Evolutionary conservation across 2,329 filamentous ascomycete species (phyloP), one percentile per base, ranked within the genome.

Genomic region (Sclerotinia sclerotiorum): DNA sequence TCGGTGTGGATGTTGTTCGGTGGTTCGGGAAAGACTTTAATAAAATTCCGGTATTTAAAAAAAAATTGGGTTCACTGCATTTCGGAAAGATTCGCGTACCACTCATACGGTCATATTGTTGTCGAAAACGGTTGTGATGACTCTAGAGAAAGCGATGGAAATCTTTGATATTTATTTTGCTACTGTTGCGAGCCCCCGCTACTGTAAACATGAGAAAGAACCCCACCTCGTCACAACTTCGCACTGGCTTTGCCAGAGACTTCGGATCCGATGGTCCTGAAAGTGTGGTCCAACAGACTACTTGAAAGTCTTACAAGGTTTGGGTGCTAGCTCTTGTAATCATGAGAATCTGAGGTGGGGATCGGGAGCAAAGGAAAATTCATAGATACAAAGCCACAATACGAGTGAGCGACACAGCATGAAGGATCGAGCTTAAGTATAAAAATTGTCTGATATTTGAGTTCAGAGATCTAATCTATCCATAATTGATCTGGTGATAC

Each of bases 361-460:
- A 35, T 51, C 15, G 15, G 13, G 35, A 24, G n/a, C 10, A 27
- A 24, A 49, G 21, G 21, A 51, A 17, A 4, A 51, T 49, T 62
- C 46, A 62, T 29, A 6, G 29, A 13, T 10, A 51, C 27, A 21
- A 51, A 29, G 46, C 60, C 8, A 21, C 46, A 58, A n/a, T 27
- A 44, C 11, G 51, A 27, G 39, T 63, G 32, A 27, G 15, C 6
- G 27, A 44, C 29, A 39, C 49, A 63, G 35, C 10, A 67, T 46
- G 35, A 51, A 63, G 60, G 32, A 39, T 42, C 32, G 35, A 39
- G 46, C 17, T 46, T 39, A 42, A 51, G 32, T 61, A 61, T 46
- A 63, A 49, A 63, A 44, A 39, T 27, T 63, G 27, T 68, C 57
- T 68, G 57, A 63, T 54, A 63, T 46, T 68, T 68, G 48, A 68